Base-by-base conservation (phyloP, 306 rosid species). In the Begonia masoniana region DNA sequence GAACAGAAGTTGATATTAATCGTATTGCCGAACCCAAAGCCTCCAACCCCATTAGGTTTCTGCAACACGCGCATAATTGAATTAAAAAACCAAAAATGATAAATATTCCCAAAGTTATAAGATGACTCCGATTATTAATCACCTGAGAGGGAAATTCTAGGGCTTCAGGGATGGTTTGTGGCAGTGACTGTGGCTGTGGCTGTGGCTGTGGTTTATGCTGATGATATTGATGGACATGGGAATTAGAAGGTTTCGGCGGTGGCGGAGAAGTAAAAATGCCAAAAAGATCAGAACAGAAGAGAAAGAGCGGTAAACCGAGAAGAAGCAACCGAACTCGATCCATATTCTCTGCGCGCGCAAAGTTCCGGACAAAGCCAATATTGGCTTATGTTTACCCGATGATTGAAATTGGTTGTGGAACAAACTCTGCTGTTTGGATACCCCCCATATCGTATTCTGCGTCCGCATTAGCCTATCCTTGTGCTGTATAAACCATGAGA, bases 1-100 rank as follows among this genome's bases (percentile, higher is more conserved):
- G 94, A 65, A 46, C 94, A 85, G 74, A 70, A 89, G 43, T 73
- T 78, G 64, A 89, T 82, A 59, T 60, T 62, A 43, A 89, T 78
- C 19, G 79, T 73, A 76, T 72, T 78, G 54, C 87, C 87, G 17
- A 69, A 31, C 48, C 87, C 87, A 16, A 69, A 51, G 52, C 62
- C 79, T 45, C 78, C 83, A 16, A 64, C 11, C 14, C 0, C 57
- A 5, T 41, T 42, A 46, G 74, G 54, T 58, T 80, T 68, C 95
- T 80, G 14, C 55, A 46, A 31, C 39, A 31, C 39, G 24, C 7
- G 15, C 42, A 12, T 3, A 14, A 51, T 47, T 10, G 41, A 60
- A 13, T 45, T 35, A 16, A 21, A 16, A 16, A 43, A 12, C 15
- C 53, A 67, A 54, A 41, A 55, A 36, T 10, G 9, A 45, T 41